A percentile compares a stretch with the other conserved stretches of the same genome.
Evolutionary conservation across 352 stramenopile genomes (phyloP).

Genomic region (Phytophthora pinifolia): DNA sequence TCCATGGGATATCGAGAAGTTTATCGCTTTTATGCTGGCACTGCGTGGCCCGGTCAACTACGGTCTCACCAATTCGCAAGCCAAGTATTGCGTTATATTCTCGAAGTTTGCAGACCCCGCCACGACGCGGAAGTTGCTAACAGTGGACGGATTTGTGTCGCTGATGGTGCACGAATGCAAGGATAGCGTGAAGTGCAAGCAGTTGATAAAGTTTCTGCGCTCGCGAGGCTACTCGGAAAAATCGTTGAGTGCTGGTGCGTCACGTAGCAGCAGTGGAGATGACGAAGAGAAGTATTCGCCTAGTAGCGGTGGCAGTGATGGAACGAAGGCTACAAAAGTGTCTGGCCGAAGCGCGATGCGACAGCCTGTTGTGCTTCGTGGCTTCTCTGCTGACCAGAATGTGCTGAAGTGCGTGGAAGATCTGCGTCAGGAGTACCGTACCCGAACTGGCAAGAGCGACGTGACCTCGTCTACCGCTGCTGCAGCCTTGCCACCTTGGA

Average conservation of each 20-base stretch:
- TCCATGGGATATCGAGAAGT: conserved; percentile 70
- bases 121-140: conserved; percentile 36
- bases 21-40: conserved; percentile 51
- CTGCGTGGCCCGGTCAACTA: conserved; percentile 22
- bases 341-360: conserved; percentile 10
- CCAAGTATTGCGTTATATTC: conserved; percentile 63
- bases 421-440: conserved; percentile 33
- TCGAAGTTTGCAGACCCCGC: conserved; percentile 52
- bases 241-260: conserved; percentile 13
- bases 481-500: conserved; percentile 58
- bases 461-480: conserved; percentile 9
- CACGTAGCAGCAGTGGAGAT: conserved; percentile 20
- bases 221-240: conserved; percentile 48
- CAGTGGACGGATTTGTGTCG: conserved; percentile 42
- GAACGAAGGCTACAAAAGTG: conserved; percentile 7
- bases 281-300: conserved; percentile 24
- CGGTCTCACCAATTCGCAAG: conserved; percentile 24
- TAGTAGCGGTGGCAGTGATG: neutral
- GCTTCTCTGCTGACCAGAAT: conserved; percentile 71
- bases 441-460: conserved; percentile 5
- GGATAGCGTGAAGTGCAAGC: conserved; percentile 40
- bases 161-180: conserved; percentile 48
- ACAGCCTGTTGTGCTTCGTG: conserved; percentile 29
- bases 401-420: conserved; percentile 78
- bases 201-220: conserved; percentile 47